Base-by-base conservation (phyloP, 2,329 filamentous ascomycete species). In the Acrodontium crateriforme region DNA sequence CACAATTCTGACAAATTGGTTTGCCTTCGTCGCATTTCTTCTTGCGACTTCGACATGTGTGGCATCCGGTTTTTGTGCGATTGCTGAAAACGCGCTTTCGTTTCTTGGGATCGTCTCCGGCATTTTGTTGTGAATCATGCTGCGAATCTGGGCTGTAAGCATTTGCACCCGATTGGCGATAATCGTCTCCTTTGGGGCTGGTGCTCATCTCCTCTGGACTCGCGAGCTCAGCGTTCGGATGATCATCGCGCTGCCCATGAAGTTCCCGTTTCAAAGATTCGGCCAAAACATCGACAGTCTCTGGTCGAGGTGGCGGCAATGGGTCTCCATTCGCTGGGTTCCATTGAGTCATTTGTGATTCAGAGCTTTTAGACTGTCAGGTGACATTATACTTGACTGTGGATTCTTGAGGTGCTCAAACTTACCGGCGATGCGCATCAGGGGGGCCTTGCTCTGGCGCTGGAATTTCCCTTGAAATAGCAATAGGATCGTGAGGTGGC, bases 21-120 rank as follows among this genome's bases (percentile, higher is more conserved):
- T 92, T 91, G 29, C 70, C 71, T 60, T 95, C 89, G 50, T 95
- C 87, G 50, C 89, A 95, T 58, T 95, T 95, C 72, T 95, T 95
- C 68, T 95, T 95, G 34, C 87, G 71, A 50, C 73, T 72, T 35
- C 87, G 70, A 53, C 87, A 95, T 5, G 87, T 95, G 56, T 92
- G 73, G 53, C 87, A 95, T 17, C 85, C 84, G 7, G 85, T 94
- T 59, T 95, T 95, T 12, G 87, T 94, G 34, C 87, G 71, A 54
- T 94, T 93, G 59, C 83, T 92, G 48, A 94, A 95, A 47, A 82
- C 81, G 20, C 77, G 67, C 55, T 81, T 81, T 26, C 76, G 60
- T 53, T 78, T 78, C 54, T 78, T 78, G 14, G 32, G 30, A 38
- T 58, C 40, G 25, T 25, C n/a, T n/a, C n/a, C 27, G 9, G 12